A percentile compares a stretch with the other conserved stretches of the same genome.
These are phyloP conservation scores for Eucalyptus regnans DNA, from an alignment of 345 rosid genomes.

Conservation along the genomic window DNA sequence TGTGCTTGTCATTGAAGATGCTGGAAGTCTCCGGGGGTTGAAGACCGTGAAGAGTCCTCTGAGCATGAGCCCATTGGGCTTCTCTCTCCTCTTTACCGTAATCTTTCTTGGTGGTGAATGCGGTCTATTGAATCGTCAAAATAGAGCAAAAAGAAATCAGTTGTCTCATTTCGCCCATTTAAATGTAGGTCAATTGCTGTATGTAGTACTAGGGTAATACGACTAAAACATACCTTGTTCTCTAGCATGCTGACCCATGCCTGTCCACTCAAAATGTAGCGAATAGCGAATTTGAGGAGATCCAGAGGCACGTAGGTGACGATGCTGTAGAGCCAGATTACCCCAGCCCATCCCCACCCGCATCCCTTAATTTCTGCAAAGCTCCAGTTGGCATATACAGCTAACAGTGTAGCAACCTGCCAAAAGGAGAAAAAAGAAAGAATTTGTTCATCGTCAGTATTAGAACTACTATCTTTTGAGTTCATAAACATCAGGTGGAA, in stretches of 20 bases:
- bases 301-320: slow-evolving; percentile 76
- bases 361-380: slow-evolving; percentile 72
- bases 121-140: slow-evolving; percentile 34
- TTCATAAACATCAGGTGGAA: neutral
- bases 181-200: neutral
- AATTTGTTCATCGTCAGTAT: neutral
- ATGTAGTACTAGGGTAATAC: neutral
- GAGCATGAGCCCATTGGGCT: slow-evolving; percentile 89
- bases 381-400: slow-evolving; percentile 59
- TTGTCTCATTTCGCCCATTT: neutral
- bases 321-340: slow-evolving; percentile 74
- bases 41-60: slow-evolving; percentile 77
- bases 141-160: neutral
- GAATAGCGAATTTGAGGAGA: slow-evolving; percentile 57
- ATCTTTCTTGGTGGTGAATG: slow-evolving; percentile 84
- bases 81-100: slow-evolving; percentile 82
- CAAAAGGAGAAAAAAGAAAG: neutral
- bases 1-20: slow-evolving; percentile 42
- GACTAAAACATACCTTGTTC: slow-evolving; percentile 44
- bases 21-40: slow-evolving; percentile 40
- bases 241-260: slow-evolving; percentile 75
- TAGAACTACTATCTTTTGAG: neutral
- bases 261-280: slow-evolving; percentile 69
- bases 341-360: slow-evolving; percentile 96
- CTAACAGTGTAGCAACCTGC: slow-evolving; percentile 67